These are phyloP conservation scores for Rhizopus arrhizus DNA, from an alignment of 371 early-diverging fungal genomes.

Conservation along the genomic window DNA sequence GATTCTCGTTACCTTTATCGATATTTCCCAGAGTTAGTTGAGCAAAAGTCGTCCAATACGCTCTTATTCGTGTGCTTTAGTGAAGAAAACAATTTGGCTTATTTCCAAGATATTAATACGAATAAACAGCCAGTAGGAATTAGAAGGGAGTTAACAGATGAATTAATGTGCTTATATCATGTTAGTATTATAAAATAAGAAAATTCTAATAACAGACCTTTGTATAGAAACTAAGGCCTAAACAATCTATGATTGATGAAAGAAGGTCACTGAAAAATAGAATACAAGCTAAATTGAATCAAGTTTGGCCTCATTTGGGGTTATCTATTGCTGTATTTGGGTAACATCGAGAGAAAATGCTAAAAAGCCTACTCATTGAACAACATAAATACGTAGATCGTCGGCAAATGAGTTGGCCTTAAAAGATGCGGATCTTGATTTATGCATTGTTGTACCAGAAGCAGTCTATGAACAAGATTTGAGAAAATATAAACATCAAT, in stretches of 20 bases:
- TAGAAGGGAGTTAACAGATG: background rate
- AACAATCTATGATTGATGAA: constrained; percentile 3
- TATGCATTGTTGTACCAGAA: constrained; percentile 39
- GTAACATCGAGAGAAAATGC: constrained; percentile 13
- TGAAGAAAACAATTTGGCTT: background rate
- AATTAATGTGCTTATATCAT: background rate
- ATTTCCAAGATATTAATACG: background rate
- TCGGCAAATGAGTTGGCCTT: constrained; percentile 29
- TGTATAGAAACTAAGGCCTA: background rate
- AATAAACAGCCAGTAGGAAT: background rate
- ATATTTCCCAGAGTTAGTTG: constrained; percentile 10
- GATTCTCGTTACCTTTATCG: constrained; percentile 18
- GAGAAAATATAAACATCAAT: background rate
- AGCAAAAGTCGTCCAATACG: background rate
- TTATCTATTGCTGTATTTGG: constrained; percentile 31
- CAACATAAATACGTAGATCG: constrained; percentile 18
- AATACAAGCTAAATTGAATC: constrained; percentile 14
- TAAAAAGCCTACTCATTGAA: background rate
- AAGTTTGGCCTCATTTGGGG: constrained; percentile 19
- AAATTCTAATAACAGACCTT: background rate
- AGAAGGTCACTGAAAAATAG: constrained; percentile 14
- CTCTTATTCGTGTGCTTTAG: constrained; percentile 12
- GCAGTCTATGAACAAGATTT: constrained; percentile 9
- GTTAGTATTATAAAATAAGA: background rate
- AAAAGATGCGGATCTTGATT: constrained; percentile 34